Evolutionary conservation across 768 basidiomycete genomes (phyloP), one percentile per base, ranked within the genome.

Genomic region (Lentinula aciculospora): DNA sequence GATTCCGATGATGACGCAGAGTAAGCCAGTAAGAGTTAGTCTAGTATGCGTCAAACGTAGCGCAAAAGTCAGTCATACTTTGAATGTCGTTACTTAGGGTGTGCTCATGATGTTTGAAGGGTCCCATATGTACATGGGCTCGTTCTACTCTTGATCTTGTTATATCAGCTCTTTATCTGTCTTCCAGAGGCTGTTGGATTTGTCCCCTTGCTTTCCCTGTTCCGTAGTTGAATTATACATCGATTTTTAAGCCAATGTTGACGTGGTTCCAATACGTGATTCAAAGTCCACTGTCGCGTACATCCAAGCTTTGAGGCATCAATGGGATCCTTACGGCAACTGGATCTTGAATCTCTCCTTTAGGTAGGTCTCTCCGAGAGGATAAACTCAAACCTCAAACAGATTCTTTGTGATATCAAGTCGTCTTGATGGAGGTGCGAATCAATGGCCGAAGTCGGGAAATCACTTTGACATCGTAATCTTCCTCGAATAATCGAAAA

Each of bases 1-100:
- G 89, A 88, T 54, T 85, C 87, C 13, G 83, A 85, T 31, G 82
- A 84, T 3, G 78, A 81, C 13, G 75, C 75, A 12, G 66, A 67
- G n/a, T 58, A 56, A 39, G 27, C 36, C 19, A 12, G 12, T 53
- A 6, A 27, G 13, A 12, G 29, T 34, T 39, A 21, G 44, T 45
- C 25, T 27, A 12, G 21, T 27, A 45, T 39, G 13, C 37, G 17
- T 39, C 9, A 7, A 3, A 34, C 13, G 32, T 34, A 34, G 32
- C 13, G 2, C 6, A 6, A 15, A 19, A 17, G 37, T 39, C 32
- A 3, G 32, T 13, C 13, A 9, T 13, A 34, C 8, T 34, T 9
- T 34, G 1, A 13, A 34, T 13, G 32, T 34, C 32, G 32, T 34
- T 34, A 34, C 32, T 34, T 13, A 34, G 8, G 32, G 8, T 34